These are phyloP conservation scores for Suillus discolor DNA, from an alignment of 768 basidiomycete species.

Conservation along the genomic window DNA sequence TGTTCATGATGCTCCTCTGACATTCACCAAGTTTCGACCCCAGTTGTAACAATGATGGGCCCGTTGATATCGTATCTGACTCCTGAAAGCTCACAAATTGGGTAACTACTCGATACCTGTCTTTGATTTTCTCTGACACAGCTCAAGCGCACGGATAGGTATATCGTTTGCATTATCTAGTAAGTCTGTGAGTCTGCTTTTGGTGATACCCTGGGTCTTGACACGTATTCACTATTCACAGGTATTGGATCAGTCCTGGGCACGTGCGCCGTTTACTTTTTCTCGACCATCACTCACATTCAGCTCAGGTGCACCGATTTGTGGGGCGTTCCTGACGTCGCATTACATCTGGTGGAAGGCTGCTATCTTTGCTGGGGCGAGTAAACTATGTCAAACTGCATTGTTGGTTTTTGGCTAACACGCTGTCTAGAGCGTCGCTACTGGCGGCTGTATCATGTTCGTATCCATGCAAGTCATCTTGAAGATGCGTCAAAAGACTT, in stretches of 20 bases:
- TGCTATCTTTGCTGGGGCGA: constrained; percentile 50
- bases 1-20: neutral
- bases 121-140: constrained; percentile 3
- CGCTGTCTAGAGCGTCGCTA: neutral
- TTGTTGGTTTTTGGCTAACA: neutral
- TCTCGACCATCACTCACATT: constrained; percentile 22
- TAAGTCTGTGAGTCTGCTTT: constrained; percentile 15
- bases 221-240: constrained; percentile 12
- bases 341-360: constrained; percentile 61
- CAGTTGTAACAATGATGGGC: constrained; percentile 42
- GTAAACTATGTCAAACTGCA: neutral
- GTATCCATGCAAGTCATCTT: neutral
- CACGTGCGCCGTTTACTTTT: constrained; percentile 8
- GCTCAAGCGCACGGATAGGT: constrained; percentile 40
- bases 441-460: neutral
- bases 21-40: neutral
- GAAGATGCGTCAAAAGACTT: neutral
- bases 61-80: constrained; percentile 50
- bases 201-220: neutral
- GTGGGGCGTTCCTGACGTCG: constrained; percentile 53
- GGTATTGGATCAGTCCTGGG: constrained; percentile 28
- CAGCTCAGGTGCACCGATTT: constrained; percentile 52
- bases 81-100: constrained; percentile 51
- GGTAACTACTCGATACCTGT: constrained; percentile 28
- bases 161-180: constrained; percentile 51